These are phyloP conservation scores for Termitomyces sp. DNA, from an alignment of 1,284 basidiomycete species.

Conservation along the genomic window DNA sequence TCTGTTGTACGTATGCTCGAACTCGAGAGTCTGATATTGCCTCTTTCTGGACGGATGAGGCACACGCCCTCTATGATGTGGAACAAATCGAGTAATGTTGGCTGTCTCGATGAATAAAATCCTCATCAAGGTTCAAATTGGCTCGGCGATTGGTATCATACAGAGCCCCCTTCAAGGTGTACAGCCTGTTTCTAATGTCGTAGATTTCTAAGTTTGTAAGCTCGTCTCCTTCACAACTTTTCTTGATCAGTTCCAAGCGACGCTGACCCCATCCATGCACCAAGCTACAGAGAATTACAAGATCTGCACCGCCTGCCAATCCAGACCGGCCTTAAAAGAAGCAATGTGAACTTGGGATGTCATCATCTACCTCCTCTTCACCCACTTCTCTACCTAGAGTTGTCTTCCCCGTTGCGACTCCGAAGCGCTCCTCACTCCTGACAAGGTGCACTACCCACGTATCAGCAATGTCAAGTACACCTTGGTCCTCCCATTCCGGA, in stretches of 20 bases:
- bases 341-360: slow-evolving; percentile 28
- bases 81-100: neutral
- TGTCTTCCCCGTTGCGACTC: slow-evolving; percentile 26
- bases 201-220: slow-evolving; percentile 24
- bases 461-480: slow-evolving; percentile 25
- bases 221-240: slow-evolving; percentile 25
- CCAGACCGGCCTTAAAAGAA: slow-evolving; percentile 39
- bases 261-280: slow-evolving; percentile 16
- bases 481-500: slow-evolving; percentile 25
- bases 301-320: slow-evolving; percentile 43
- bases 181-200: slow-evolving; percentile 23
- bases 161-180: slow-evolving; percentile 11
- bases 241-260: slow-evolving; percentile 14
- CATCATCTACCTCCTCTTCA: slow-evolving; percentile 33
- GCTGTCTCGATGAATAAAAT: slow-evolving; percentile 8
- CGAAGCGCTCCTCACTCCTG: slow-evolving; percentile 26
- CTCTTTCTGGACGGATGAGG: neutral
- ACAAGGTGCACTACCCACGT: slow-evolving; percentile 24
- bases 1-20: slow-evolving; percentile 1
- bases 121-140: slow-evolving; percentile 10
- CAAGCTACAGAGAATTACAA: slow-evolving; percentile 15
- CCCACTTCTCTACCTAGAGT: slow-evolving; percentile 16
- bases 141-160: slow-evolving; percentile 10
- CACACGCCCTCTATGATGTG: neutral
- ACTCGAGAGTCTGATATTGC: neutral